phyloP scores from a whole-genome alignment of 176 grass and related monocot genomes.

The Puccinellia tenuiflora region DNA sequence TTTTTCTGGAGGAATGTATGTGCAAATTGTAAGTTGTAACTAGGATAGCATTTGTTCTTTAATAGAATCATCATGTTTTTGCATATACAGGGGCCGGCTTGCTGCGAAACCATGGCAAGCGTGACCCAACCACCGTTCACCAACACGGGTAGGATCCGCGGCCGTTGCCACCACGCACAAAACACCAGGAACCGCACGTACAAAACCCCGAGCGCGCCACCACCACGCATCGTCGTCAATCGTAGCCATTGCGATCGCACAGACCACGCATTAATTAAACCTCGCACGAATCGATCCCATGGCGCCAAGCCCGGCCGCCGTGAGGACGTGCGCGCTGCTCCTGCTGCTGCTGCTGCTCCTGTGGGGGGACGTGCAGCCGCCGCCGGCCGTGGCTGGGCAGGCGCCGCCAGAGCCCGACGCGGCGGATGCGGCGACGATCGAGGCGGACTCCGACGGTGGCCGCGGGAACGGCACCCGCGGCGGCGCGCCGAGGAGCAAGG shows the following conservation, averaged over 20 bases:
- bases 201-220: not conserved
- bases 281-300: not conserved
- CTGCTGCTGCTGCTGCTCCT: constrained; percentile 15
- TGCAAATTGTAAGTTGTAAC: not conserved
- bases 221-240: not conserved
- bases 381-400: constrained; percentile 7
- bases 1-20: not conserved
- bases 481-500: not conserved
- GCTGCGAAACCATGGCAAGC: not conserved
- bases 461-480: constrained; percentile 14
- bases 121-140: constrained; percentile 47
- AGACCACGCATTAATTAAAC: not conserved
- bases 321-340: constrained; percentile 4
- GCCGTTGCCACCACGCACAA: constrained; percentile 13
- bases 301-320: not conserved
- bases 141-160: constrained; percentile 1
- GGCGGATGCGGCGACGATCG: not conserved
- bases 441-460: not conserved
- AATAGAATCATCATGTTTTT: not conserved
- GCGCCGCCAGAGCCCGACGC: constrained; percentile 14
- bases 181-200: not conserved
- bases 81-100: not conserved
- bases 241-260: not conserved
- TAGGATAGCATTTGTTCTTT: not conserved
- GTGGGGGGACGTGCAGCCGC: not conserved